Percentiles rank a stretch among this genome's conserved stretches.
Conservation (phyloP, 169 alveolate species). For the Plasmodium coatneyi region DNA sequence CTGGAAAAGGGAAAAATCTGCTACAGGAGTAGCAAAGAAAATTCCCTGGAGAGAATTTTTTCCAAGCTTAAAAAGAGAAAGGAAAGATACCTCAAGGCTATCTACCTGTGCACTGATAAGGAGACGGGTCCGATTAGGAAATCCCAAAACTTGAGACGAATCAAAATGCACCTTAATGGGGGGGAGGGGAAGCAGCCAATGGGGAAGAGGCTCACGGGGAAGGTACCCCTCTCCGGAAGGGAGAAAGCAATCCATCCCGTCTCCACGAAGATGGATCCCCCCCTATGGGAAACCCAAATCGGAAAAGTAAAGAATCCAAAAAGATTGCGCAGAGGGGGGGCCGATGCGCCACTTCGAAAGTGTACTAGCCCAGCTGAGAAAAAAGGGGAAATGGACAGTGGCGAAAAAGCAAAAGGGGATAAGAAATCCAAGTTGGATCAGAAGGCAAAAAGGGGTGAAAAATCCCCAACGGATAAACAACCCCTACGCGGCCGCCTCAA, state of each 20-base stretch:
- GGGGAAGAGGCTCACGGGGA: not conserved
- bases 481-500: not conserved
- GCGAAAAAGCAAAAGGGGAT: not conserved
- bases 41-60: not conserved
- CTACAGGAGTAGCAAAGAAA: not conserved
- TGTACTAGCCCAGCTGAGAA: not conserved
- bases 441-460: not conserved
- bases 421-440: not conserved
- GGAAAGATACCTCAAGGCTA: slow-evolving; percentile 1
- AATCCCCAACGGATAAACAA: not conserved
- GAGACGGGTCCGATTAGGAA: not conserved
- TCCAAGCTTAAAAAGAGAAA: not conserved
- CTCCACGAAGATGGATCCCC: not conserved
- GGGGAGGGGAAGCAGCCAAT: not conserved
- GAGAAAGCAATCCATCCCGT: not conserved
- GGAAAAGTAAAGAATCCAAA: not conserved
- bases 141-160: not conserved
- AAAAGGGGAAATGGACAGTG: not conserved
- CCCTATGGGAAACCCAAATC: not conserved
- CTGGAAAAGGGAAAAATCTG: not conserved
- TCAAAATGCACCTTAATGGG: not conserved
- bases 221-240: not conserved
- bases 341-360: not conserved
- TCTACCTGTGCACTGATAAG: not conserved
- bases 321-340: not conserved